Evolutionary conservation across 164 flowering plant species (phyloP).

Genomic region (Magnolia officinalis): DNA sequence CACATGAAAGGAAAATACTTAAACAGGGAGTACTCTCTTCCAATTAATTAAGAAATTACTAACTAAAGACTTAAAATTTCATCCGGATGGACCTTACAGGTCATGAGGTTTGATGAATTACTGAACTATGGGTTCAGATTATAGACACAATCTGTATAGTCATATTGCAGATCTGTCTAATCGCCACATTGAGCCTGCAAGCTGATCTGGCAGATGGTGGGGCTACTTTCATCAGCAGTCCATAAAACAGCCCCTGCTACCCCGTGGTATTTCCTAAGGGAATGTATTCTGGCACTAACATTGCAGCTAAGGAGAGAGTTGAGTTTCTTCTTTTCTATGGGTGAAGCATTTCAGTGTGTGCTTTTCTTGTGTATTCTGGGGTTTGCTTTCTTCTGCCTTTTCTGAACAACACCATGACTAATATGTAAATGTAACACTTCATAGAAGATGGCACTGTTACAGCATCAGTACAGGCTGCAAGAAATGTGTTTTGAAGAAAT

Average conservation of each 20-base stretch:
- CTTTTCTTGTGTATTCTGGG: neutral
- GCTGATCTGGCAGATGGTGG: neutral
- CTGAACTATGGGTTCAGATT: neutral
- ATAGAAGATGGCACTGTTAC: neutral
- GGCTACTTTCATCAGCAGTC: neutral
- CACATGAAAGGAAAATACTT: neutral
- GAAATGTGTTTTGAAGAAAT: neutral
- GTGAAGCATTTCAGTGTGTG: neutral
- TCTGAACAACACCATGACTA: neutral
- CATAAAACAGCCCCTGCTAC: neutral
- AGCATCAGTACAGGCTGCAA: neutral
- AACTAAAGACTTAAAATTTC: neutral
- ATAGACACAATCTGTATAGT: neutral
- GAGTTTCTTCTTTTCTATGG: neutral
- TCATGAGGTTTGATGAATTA: neutral
- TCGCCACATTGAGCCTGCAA: neutral
- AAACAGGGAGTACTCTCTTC: neutral
- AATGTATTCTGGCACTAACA: neutral
- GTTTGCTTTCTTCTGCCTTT: neutral
- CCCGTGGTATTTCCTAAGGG: neutral
- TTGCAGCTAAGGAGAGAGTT: neutral
- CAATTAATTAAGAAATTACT: no score
- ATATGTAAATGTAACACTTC: neutral
- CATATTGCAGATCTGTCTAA: neutral
- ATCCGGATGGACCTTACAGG: neutral